A percentile compares a stretch with the other conserved stretches of the same genome.
phyloP scores from a whole-genome alignment of 768 basidiomycete species.

The Hypsizygus marmoreus region DNA sequence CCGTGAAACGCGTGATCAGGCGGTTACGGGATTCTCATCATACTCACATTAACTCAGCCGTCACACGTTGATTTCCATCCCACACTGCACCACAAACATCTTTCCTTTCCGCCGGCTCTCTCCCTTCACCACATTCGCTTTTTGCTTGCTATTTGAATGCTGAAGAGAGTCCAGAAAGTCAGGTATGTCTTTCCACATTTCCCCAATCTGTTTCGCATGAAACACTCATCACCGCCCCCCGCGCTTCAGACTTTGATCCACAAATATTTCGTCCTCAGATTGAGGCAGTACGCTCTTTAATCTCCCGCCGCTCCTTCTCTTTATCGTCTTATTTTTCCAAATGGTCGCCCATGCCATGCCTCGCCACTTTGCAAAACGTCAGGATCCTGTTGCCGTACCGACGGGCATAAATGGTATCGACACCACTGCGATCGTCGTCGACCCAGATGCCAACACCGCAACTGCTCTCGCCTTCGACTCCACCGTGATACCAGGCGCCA shows the following conservation, averaged over 20 bases:
- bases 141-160: constrained; percentile 17
- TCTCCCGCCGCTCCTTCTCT: constrained; percentile 12
- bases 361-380: constrained; percentile 14
- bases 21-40: too few species aligned
- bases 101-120: background rate
- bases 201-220: background rate
- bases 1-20: constrained; percentile 13
- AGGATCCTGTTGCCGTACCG: constrained; percentile 12
- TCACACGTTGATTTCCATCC: constrained; percentile 11
- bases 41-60: constrained; percentile 10
- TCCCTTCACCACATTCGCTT: background rate
- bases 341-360: constrained; percentile 15
- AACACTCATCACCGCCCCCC: constrained; percentile 13
- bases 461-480: constrained; percentile 20
- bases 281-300: constrained; percentile 25
- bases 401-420: constrained; percentile 19
- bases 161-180: constrained; percentile 5
- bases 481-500: background rate
- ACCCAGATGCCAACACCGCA: background rate
- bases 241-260: constrained; percentile 17
- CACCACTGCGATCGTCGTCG: constrained; percentile 8
- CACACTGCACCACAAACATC: constrained; percentile 5
- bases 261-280: constrained; percentile 7
- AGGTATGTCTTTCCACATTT: background rate
- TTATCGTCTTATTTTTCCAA: constrained; percentile 2